phyloP scores from a whole-genome alignment of 108 stramenopile genomes.

The Cyclotella baltica region DNA sequence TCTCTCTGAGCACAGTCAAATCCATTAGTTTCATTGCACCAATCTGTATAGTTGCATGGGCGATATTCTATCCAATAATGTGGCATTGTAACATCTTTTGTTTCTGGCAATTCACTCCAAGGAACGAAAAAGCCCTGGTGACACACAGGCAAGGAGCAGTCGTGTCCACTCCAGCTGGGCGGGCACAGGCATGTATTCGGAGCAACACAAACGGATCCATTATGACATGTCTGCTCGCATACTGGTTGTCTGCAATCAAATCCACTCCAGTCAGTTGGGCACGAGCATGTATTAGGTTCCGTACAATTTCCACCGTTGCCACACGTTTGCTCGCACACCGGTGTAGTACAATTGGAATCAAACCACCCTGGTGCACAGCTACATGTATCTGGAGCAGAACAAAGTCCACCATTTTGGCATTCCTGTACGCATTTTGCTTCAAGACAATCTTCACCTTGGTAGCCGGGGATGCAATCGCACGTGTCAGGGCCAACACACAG shows the following conservation, averaged over 20 bases:
- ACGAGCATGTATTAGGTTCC: slow-evolving; percentile 73
- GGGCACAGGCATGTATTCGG: slow-evolving; percentile 87
- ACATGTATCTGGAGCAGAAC: slow-evolving; percentile 88
- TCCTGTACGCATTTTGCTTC: slow-evolving; percentile 72
- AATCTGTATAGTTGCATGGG: slow-evolving; percentile 68
- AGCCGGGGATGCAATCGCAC: slow-evolving; percentile 87
- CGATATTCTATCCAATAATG: slow-evolving; percentile 61
- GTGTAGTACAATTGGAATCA: slow-evolving; percentile 90
- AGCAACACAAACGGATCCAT: slow-evolving; percentile 82
- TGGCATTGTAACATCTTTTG: not conserved
- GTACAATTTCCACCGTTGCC: slow-evolving; percentile 93
- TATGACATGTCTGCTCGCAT: slow-evolving; percentile 71
- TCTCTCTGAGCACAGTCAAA: slow-evolving; percentile 79
- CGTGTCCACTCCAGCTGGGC: slow-evolving; percentile 75
- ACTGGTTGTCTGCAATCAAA: slow-evolving; percentile 80
- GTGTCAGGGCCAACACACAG: slow-evolving; percentile 84
- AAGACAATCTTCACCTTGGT: slow-evolving; percentile 62
- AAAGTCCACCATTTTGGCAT: slow-evolving; percentile 78
- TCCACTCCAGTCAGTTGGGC: slow-evolving; percentile 78
- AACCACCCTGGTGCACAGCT: slow-evolving; percentile 82
- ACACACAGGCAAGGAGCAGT: slow-evolving; percentile 87
- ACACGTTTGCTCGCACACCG: slow-evolving; percentile 90
- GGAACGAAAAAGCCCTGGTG: slow-evolving; percentile 80
- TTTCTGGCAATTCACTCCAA: slow-evolving; percentile 28
- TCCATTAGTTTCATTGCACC: slow-evolving; percentile 83